These are phyloP conservation scores for Hymenoscyphus infarciens DNA, from an alignment of 2,329 filamentous ascomycete genomes.

Conservation along the genomic window DNA sequence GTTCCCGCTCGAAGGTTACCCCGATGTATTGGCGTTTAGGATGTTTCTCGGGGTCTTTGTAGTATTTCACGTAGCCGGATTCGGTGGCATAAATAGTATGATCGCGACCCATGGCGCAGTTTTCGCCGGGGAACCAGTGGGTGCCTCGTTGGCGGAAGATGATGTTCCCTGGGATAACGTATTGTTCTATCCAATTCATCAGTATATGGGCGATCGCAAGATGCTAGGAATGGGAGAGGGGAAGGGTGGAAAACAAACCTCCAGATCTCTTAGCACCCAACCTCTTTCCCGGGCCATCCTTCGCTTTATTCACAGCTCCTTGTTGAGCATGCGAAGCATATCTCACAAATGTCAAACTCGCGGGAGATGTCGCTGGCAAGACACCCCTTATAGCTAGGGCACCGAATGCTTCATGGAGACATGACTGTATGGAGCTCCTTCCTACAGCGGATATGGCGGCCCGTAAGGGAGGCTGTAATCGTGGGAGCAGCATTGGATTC, in stretches of 20 bases:
- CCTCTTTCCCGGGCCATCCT: conserved; percentile 75
- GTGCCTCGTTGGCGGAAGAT: conserved; percentile 96
- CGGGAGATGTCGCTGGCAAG: neutral
- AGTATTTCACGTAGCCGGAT: conserved; percentile 93
- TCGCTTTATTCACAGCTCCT: conserved; percentile 67
- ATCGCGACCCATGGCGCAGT: conserved; percentile 90
- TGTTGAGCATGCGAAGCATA: conserved; percentile 51
- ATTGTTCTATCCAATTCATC: conserved; percentile 62
- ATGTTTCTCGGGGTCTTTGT: conserved; percentile 79
- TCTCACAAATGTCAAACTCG: conserved; percentile 27
- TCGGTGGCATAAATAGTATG: conserved; percentile 90
- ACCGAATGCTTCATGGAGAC: conserved; percentile 33
- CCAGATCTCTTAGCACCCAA: conserved; percentile 91
- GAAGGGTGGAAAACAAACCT: conserved; percentile 47
- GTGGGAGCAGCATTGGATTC: conserved; percentile 41
- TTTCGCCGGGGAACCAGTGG: conserved; percentile 91
- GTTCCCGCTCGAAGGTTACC: conserved; percentile 78
- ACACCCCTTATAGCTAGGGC: conserved; percentile 18
- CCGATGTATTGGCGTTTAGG: conserved; percentile 93
- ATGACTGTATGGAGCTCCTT: conserved; percentile 22
- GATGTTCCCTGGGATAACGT: conserved; percentile 93
- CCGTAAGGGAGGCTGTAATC: conserved; percentile 43
- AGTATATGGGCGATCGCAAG: too few relatives aligned
- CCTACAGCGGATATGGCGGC: conserved; percentile 37
- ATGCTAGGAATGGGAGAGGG: neutral